Conservation (phyloP, 1,284 basidiomycete genomes). For the Gymnopus androsaceus region DNA sequence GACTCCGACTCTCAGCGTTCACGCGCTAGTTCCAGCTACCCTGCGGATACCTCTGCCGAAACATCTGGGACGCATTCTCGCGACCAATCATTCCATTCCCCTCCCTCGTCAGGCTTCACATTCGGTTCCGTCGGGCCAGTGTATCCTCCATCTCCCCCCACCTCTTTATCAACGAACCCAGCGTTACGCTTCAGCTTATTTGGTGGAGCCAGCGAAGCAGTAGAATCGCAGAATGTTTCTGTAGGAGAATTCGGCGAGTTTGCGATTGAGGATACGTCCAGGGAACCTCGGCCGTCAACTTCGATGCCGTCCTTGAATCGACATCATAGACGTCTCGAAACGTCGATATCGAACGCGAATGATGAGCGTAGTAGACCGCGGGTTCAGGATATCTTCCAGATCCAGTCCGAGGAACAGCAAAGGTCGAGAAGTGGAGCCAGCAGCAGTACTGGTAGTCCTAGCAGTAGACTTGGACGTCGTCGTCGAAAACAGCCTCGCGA, state of each 20-base stretch:
- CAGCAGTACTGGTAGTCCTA: not conserved
- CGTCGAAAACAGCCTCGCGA: not conserved
- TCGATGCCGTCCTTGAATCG: conserved; percentile 12
- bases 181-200: conserved; percentile 6
- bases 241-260: not conserved
- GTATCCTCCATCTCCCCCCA: not conserved
- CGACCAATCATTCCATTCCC: conserved; percentile 3
- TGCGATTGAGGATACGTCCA: not conserved
- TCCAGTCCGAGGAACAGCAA: conserved; percentile 1
- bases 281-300: conserved; percentile 4
- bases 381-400: conserved; percentile 11
- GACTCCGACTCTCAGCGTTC: conserved; percentile 10
- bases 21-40: conserved; percentile 3
- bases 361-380: conserved; percentile 1
- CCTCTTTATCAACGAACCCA: not conserved
- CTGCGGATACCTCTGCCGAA: not conserved
- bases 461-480: not conserved
- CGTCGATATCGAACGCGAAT: not conserved
- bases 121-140: conserved; percentile 6
- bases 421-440: not conserved
- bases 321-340: not conserved
- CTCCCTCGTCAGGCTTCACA: conserved; percentile 10
- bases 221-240: not conserved
- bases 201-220: not conserved
- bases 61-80: conserved; percentile 1